Base-by-base conservation (phyloP, 2,329 filamentous ascomycete species). In the Beauveria sp. region DNA sequence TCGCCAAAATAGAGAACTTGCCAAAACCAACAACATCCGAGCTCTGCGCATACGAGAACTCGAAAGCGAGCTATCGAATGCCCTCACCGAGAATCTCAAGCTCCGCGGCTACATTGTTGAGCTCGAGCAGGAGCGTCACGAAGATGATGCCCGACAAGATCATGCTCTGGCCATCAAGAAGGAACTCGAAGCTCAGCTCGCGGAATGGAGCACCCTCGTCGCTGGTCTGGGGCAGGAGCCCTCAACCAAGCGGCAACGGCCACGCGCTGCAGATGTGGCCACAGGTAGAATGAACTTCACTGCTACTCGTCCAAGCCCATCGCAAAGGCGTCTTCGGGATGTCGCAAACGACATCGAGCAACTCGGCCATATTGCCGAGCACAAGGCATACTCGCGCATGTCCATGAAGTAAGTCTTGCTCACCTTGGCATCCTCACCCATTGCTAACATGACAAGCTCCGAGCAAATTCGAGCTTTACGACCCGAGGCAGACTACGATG, bases 1-100 rank as follows among this genome's bases (percentile, higher is more conserved):
- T 69, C 84, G 90, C 60, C 91, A 95, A 72, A 96, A 96, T 72
- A 84, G 89, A 74, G 90, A 95, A 69, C 88, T 95, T 65, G 90
- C 90, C 65, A 86, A 87, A 71, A 85, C 83, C 68, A 95, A 96
- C 75, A 91, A 90, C 26, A 82, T 83, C 56, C 89, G 93, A 72
- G 89, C 88, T 38, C 80, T 91, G 38, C 87, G 88, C 66, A 93
- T 95, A 68, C 86, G 90, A 64, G 84, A 81, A 65, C 81, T 95
- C 63, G 90, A 93, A 70, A 85, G 87, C 70, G 89, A 96, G 73
- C 87, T 85, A 65, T 86, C 88, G 46, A 85, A 86, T 54, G 82
- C 93, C 65, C 79, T 93, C 26, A 86, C 88, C n/a, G 89, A 95
- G 67, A 95, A 95, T 70, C 81, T 93, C 61, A 81, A 86, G 60